These are phyloP conservation scores for Trichosporon ovoides DNA, from an alignment of 1,284 basidiomycete species.

Conservation along the genomic window DNA sequence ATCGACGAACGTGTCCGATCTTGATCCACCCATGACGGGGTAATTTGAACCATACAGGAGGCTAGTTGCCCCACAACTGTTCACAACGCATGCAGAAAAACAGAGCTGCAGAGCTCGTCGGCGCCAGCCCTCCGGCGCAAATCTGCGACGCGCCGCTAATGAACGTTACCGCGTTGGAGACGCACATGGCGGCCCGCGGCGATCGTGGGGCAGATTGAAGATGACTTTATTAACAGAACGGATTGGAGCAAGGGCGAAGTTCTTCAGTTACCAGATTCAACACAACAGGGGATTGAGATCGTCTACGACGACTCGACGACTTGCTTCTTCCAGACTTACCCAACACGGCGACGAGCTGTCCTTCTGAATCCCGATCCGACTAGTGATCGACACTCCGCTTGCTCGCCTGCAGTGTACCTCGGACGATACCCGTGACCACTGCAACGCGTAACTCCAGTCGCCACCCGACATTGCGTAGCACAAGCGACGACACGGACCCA, in stretches of 20 bases:
- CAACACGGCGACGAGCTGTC: neutral
- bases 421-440: no score
- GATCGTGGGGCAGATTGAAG: no score
- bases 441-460: neutral
- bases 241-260: no score
- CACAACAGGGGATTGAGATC: no score
- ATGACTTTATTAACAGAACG: no score
- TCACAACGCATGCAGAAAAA: neutral
- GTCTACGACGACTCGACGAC: no score
- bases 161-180: neutral
- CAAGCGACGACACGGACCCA: no score
- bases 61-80: slow-evolving; percentile 1
- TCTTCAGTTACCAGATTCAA: no score
- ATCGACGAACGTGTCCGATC: slow-evolving; percentile 5
- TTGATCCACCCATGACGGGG: neutral
- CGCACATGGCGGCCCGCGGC: neutral
- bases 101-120: neutral
- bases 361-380: neutral
- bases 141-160: neutral
- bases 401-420: neutral
- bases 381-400: neutral
- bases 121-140: neutral
- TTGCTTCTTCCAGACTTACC: neutral
- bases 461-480: no score
- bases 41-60: slow-evolving; percentile 1